Base-by-base conservation (phyloP, 371 early-diverging fungal species). In the Lichtheimia hyalospora region DNA sequence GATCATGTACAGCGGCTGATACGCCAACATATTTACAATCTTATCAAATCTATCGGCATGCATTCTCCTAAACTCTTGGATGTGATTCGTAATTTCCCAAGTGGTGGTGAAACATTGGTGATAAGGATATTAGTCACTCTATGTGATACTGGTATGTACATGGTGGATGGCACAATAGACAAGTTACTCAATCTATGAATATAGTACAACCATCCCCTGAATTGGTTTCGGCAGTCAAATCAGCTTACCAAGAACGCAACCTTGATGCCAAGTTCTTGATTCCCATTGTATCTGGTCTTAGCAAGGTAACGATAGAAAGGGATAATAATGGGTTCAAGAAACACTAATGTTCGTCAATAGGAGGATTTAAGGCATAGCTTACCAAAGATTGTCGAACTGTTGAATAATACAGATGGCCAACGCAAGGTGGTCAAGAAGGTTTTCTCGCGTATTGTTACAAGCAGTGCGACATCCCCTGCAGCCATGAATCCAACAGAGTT, bases 1-100 rank as follows among this genome's bases (percentile, higher is more conserved):
- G 67, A 74, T 46, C 65, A 70, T 27, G 87, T 91, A 2, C 89
- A 90, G 58, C 71, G 77, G 2, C 71, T 75, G 8, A 78, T 94
- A 52, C 82, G 86, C 28, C 79, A 75, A 39, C 81, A 85, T 60
- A 89, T 94, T 51, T 71, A 77, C 28, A 87, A 89, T 14, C 75
- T 96, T 63, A 84, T 96, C 50, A 88, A 85, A 64, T 85, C 88
- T 5, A 80, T 92, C 62, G 84, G 85, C 23, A 76, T 83, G 61
- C 71, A 84, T 28, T 86, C 91, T 6, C 65, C 77, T 27, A 87
- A 85, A 62, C 71, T 92, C 18, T 60, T 88, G 15, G 71, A 80
- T 6, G 70, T 85, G 27, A 75, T 96, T 58, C 70, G 81, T 5
- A 68, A 75, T 54, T 94, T 93, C 71, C 92, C 91, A 8, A 60